Base-by-base conservation (phyloP, 192 early-diverging fungal genomes). In the Coemansia sp. region DNA sequence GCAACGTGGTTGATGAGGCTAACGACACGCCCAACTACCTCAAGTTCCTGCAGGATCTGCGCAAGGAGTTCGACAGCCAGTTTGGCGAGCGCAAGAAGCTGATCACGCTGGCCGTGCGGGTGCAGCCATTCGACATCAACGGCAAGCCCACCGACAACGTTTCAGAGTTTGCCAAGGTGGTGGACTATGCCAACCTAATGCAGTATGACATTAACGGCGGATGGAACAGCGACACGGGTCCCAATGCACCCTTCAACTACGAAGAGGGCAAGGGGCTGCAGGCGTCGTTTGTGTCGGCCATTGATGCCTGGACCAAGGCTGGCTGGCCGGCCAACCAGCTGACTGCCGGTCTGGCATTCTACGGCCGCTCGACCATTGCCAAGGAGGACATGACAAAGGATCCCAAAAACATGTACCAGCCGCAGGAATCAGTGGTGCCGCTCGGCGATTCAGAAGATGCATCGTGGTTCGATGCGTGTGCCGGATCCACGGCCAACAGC, bases 131-230 rank as follows among this genome's bases (percentile, higher is more conserved):
- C 45, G 81, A 83, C 14, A 61, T 60, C 16, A 58, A 68, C 20
- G 59, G 62, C 18, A 79, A 78, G 2, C 67, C 73, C 16, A 56
- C 81, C 16, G 56, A 55, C 3, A 79, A 87, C 28, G 76, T 87
- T 6, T 66, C 76, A 12, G 84, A 58, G 10, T 88, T 82, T 76
- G 83, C 80, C 39, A 76, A 81, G 39, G 69, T 79, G 9, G 76
- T 92, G 6, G 80, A 84, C 55, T 82, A 77, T 18, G 81, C 88
- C 49, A 86, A 88, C 32, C 43, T 92, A 12, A 88, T 90, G 87
- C 76, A 75, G 14, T 88, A 89, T 52, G 87, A 85, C 66, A 80
- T 76, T 40, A 62, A 74, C 45, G 82, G 82, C 21, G 67, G 80
- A 6, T 87, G 82, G 83, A 75, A 67, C 46, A 38, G 57, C 15